A percentile compares a stretch with the other conserved stretches of the same genome.
Evolutionary conservation across 2,329 filamentous ascomycete genomes (phyloP).

Genomic region (Lomentospora prolificans): DNA sequence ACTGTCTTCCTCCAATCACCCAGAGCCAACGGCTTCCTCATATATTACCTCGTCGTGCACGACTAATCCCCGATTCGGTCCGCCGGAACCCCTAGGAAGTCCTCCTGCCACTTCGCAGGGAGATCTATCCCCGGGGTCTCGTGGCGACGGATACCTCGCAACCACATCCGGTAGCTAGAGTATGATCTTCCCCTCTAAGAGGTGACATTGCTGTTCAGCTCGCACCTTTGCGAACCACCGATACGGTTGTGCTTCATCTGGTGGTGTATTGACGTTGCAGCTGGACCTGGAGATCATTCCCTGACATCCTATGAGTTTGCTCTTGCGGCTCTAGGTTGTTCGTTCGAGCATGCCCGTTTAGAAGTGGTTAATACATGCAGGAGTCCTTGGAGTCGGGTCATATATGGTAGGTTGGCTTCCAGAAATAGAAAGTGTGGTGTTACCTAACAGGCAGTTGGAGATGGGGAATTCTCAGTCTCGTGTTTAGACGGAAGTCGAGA

Average conservation of each 20-base stretch:
- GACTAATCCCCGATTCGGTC: not conserved
- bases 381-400: not conserved
- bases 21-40: not conserved
- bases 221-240: not conserved
- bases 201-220: not conserved
- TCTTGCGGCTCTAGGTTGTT: not conserved
- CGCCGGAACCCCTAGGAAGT: not conserved
- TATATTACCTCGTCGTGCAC: not conserved
- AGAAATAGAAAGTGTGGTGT: not conserved
- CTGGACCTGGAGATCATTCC: not conserved
- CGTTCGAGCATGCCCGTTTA: no score
- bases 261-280: not conserved
- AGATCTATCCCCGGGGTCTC: not conserved
- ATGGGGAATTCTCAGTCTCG: not conserved
- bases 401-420: not conserved
- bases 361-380: no score
- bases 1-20: not conserved
- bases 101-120: not conserved
- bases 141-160: not conserved
- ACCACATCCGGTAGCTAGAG: not conserved
- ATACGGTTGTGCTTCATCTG: not conserved
- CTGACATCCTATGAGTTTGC: not conserved
- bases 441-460: not conserved
- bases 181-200: not conserved
- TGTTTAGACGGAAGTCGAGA: no score